These are phyloP conservation scores for Opeltia flavorubescens DNA, from an alignment of 495 filamentous ascomycete genomes.

Conservation along the genomic window DNA sequence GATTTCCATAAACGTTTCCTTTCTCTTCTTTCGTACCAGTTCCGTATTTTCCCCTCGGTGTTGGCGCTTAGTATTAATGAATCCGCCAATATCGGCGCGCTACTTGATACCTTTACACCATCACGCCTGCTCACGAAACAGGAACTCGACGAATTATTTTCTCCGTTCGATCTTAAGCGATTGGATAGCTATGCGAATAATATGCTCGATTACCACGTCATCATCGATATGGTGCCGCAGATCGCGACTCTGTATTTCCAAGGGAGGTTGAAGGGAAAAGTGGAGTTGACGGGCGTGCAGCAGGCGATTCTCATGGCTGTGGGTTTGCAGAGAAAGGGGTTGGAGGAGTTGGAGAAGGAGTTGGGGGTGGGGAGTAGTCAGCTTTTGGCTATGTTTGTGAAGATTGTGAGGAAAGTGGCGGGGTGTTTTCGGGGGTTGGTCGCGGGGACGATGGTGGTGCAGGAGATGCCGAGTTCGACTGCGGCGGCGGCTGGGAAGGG, in stretches of 20 bases:
- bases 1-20: conserved; percentile 92
- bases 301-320: conserved; percentile 75
- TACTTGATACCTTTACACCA: conserved; percentile 34
- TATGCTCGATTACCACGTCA: conserved; percentile 93
- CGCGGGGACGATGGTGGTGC: conserved; percentile 51
- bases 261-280: conserved; percentile 47
- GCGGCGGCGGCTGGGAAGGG: conserved; percentile 37
- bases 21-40: conserved; percentile 77
- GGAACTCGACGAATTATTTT: conserved; percentile 60
- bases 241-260: conserved; percentile 74
- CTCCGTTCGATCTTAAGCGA: conserved; percentile 87
- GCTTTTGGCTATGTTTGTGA: conserved; percentile 90
- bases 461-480: conserved; percentile 48
- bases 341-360: conserved; percentile 73
- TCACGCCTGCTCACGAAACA: conserved; percentile 45
- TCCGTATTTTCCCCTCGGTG: conserved; percentile 69
- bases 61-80: conserved; percentile 81
- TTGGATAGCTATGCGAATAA: conserved; percentile 92
- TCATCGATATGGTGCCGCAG: conserved; percentile 78
- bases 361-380: conserved; percentile 59
- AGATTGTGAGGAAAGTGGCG: conserved; percentile 78
- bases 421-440: conserved; percentile 61
- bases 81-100: conserved; percentile 62
- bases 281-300: conserved; percentile 67
- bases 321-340: conserved; percentile 73